Evolutionary conservation across 1,284 basidiomycete genomes (phyloP), one percentile per base, ranked within the genome.

Genomic region (Boletellus sp.): DNA sequence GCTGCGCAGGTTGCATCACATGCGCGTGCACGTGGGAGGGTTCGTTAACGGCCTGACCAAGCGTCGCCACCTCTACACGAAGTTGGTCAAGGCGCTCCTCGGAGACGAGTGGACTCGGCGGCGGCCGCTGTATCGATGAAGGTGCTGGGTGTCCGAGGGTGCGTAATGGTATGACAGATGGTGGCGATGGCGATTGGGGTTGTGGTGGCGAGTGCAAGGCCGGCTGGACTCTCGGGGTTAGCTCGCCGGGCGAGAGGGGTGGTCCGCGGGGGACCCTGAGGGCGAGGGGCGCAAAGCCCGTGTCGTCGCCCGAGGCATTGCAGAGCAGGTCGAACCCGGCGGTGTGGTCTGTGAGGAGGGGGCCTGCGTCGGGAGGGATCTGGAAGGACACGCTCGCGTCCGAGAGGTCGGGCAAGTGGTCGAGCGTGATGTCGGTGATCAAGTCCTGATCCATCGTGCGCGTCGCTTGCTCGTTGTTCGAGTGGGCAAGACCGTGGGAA

Each of bases 361-460:
- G 62, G 50, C 74, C 66, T 47, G 73, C 71, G 44, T 59, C 53
- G 7, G 62, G 52, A 3, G 80, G 77, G 39, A 82, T 79, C 61
- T 81, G 78, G 62, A 82, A 81, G 2, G 79, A 81, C 41, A 76
- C 66, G 28, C 75, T 79, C 11, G 65, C 52, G 18, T 74, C 67
- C 11, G 75, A 75, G 52, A 72, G 60, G 50, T 81, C 77, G 43
- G 77, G 78, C 30, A 79, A 61, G 59, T 78, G 76, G 61, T 75
- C 71, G 44, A 74, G 59, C 51, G 76, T 81, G 39, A 77, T 65
- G 54, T 78, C 75, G 48, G 60, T 66, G 16, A 66, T 56, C 60
- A 60, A 49, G 28, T 62, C 57, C 21, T 54, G 51, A 33, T 53
- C 51, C 60, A 67, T 60, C 16, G 4, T 24, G 13, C 10, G 4